Percentiles rank a stretch among this genome's conserved stretches.
Evolutionary conservation across 495 filamentous ascomycete species (phyloP).

Genomic region (Penicillium taxi): DNA sequence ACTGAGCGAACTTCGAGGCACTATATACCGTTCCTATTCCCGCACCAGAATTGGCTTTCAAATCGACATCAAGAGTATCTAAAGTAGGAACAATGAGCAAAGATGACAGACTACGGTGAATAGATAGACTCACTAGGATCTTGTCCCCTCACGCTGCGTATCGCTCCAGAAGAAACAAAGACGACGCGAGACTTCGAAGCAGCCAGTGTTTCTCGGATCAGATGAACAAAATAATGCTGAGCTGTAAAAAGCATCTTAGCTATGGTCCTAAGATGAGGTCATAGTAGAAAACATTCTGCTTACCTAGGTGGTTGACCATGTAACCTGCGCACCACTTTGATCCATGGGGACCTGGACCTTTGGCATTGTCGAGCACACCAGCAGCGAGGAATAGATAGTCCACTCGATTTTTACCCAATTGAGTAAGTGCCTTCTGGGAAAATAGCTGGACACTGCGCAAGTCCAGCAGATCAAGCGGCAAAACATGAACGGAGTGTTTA

Average conservation of each 20-base stretch:
- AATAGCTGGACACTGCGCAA: constrained; percentile 22
- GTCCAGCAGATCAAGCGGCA: constrained; percentile 18
- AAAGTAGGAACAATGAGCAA: neutral
- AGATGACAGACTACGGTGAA: neutral
- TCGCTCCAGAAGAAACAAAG: constrained; percentile 24
- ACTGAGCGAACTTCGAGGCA: constrained; percentile 21
- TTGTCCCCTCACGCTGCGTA: constrained; percentile 18
- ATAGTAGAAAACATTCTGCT: neutral
- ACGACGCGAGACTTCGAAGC: constrained; percentile 20
- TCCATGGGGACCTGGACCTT: constrained; percentile 19
- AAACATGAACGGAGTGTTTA: constrained; percentile 15
- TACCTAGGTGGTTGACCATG: constrained; percentile 25
- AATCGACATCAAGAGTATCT: constrained; percentile 22
- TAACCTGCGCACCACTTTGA: constrained; percentile 21
- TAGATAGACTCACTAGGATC: constrained; percentile 14
- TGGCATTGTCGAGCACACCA: constrained; percentile 13
- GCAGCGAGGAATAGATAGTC: constrained; percentile 19
- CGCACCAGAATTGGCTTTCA: constrained; percentile 23
- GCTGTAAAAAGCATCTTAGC: constrained; percentile 6
- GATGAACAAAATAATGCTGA: constrained; percentile 23
- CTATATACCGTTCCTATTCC: constrained; percentile 16
- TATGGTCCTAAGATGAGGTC: too few relatives aligned
- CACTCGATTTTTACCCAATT: constrained; percentile 12
- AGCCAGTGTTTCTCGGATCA: constrained; percentile 16
- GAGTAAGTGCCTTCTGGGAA: constrained; percentile 12